phyloP scores from a whole-genome alignment of 345 rosid species.

The Salix dunnii region DNA sequence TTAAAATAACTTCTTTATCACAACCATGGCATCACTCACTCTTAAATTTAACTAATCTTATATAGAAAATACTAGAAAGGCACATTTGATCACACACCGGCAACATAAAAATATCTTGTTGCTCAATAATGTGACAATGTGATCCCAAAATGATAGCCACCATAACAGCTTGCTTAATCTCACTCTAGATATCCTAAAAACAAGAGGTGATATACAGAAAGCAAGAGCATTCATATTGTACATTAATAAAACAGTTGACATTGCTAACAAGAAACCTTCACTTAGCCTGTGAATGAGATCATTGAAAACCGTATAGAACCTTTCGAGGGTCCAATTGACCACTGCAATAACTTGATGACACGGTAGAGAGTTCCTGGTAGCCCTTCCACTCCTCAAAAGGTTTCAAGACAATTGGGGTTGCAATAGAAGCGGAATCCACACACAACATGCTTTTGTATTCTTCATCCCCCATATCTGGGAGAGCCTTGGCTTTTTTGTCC shows the following conservation, averaged over 20 bases:
- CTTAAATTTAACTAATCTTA: neutral
- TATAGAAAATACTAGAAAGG: neutral
- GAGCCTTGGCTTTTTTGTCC: slow-evolving; percentile 78
- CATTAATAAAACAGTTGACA: neutral
- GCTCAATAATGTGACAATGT: slow-evolving; percentile 29
- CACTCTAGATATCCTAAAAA: slow-evolving; percentile 1
- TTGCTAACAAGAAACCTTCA: slow-evolving; percentile 10
- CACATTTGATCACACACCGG: slow-evolving; percentile 33
- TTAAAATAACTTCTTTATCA: neutral
- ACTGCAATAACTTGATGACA: slow-evolving; percentile 94
- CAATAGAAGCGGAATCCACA: slow-evolving; percentile 77
- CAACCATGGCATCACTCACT: neutral
- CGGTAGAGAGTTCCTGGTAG: slow-evolving; percentile 77
- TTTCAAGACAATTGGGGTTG: slow-evolving; percentile 60
- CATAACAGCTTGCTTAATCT: slow-evolving; percentile 14
- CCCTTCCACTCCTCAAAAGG: slow-evolving; percentile 92
- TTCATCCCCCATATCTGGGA: slow-evolving; percentile 79
- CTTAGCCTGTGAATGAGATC: slow-evolving; percentile 17
- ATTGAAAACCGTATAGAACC: slow-evolving; percentile 61
- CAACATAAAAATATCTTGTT: slow-evolving; percentile 36
- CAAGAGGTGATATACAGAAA: slow-evolving; percentile 6
- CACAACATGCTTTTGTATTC: slow-evolving; percentile 83
- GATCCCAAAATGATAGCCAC: slow-evolving; percentile 19
- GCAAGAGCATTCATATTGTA: neutral
- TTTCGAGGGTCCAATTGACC: slow-evolving; percentile 89